Base-by-base conservation (phyloP, 208 protist genomes). In the Naegleria gruberi region DNA sequence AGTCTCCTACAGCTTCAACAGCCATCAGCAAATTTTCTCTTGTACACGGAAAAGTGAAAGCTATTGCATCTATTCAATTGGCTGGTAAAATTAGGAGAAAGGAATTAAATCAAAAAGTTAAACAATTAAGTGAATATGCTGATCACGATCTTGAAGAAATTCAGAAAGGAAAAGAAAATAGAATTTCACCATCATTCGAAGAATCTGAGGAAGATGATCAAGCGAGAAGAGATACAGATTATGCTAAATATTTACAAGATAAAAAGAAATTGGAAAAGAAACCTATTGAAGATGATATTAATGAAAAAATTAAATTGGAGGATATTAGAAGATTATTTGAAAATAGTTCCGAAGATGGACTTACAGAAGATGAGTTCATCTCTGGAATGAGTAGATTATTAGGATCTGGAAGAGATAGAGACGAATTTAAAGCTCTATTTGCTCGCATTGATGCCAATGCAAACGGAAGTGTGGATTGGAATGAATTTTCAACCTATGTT, bases 381-480 rank as follows among this genome's bases (percentile, higher is more conserved):
- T 34, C 6, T 46, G n/a, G 43, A 30, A 91, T 92, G 89, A 34
- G 46, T 26, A 19, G 42, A 26, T 57, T 92, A 55, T 65, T 92
- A 19, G 81, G 82, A 26, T 6, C 19, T 26, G 37, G n/a, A 40
- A 6, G 45, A 30, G 88, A 34, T 26, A 42, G 45, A 43, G 42
- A 92, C 19, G 65, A 91, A 7, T 44, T 91, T 37, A 37, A 34
- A 77, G 41, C 91, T 23, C 88, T 90, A 3, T 92, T 92, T 86
- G 41, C 51, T 30, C 82, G 23, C 10, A 91, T 92, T 55, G 91
- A 92, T 83, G 45, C 43, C 40, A 91, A 92, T 88, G 89, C 91
- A 15, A 92, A 92, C 74, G 91, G 91, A 43, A 34, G 6, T 40
- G 89, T 92, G 17, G 91, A 92, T 83, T 92, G 91, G 91, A 90